These are phyloP conservation scores for Hyaloscypha bicolor DNA, from an alignment of 495 filamentous ascomycete species.

Conservation along the genomic window DNA sequence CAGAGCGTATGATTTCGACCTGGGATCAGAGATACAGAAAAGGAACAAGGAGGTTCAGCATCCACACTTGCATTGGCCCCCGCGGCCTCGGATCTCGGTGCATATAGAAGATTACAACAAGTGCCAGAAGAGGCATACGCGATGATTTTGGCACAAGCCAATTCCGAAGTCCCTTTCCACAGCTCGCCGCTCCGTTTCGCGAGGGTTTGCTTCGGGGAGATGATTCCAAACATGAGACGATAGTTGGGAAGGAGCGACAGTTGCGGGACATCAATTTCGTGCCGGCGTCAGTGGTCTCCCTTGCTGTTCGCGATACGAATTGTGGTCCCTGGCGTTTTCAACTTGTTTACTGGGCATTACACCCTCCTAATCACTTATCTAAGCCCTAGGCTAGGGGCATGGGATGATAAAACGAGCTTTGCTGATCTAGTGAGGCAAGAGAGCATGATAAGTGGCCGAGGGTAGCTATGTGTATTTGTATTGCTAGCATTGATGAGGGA, in stretches of 20 bases:
- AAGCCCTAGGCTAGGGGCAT: background rate
- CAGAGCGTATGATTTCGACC: conserved; percentile 51
- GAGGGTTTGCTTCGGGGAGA: background rate
- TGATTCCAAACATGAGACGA: background rate
- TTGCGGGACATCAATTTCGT: background rate
- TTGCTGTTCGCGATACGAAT: background rate
- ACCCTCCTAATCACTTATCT: background rate
- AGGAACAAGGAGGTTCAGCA: background rate
- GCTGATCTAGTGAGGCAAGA: background rate
- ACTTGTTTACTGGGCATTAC: background rate
- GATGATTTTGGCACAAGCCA: conserved; percentile 9
- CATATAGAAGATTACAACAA: conserved; percentile 5
- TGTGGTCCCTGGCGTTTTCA: background rate
- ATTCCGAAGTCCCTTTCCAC: background rate
- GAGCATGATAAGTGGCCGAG: background rate
- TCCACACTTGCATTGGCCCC: conserved; percentile 7
- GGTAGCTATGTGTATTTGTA: conserved; percentile 20
- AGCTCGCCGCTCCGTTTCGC: background rate
- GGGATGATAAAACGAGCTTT: conserved; percentile 4
- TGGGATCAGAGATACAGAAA: conserved; percentile 1
- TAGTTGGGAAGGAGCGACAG: background rate
- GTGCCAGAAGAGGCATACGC: conserved; percentile 1
- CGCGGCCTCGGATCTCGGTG: background rate
- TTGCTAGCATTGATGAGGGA: conserved; percentile 14
- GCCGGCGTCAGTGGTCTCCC: background rate